A percentile compares a stretch with the other conserved stretches of the same genome.
phyloP scores from a whole-genome alignment of 1,284 basidiomycete species.

The Tylopilus sp. region DNA sequence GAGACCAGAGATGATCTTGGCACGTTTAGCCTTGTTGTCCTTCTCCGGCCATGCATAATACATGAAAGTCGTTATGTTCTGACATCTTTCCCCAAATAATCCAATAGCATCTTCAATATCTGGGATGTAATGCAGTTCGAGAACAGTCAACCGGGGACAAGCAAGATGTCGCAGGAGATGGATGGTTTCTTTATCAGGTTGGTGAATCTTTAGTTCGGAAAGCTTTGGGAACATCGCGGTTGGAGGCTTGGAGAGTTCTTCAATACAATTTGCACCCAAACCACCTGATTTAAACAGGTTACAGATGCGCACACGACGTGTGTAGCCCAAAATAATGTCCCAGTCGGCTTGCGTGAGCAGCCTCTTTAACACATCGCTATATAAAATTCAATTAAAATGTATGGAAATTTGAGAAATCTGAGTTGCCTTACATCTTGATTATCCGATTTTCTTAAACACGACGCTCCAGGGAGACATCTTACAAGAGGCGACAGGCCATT shows the following conservation, averaged over 20 bases:
- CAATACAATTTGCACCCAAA: background rate
- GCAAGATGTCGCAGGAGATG: slow-evolving; percentile 6
- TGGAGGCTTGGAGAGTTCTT: background rate
- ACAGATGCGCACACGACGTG: background rate
- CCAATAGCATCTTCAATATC: background rate
- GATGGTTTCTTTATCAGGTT: background rate
- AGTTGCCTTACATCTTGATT: slow-evolving; percentile 6
- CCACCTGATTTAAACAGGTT: background rate
- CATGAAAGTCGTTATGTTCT: background rate
- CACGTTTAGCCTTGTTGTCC: too few relatives aligned
- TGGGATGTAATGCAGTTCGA: background rate
- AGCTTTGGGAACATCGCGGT: slow-evolving; percentile 7
- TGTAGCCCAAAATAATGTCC: background rate
- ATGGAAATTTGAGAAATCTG: background rate
- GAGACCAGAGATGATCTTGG: slow-evolving; percentile 4
- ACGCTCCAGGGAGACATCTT: slow-evolving; percentile 7
- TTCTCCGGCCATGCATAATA: background rate
- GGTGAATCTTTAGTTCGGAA: background rate
- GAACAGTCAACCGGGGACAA: background rate
- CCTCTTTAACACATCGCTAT: too few relatives aligned
- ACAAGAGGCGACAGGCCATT: slow-evolving; percentile 14
- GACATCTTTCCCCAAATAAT: background rate
- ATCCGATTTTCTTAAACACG: background rate
- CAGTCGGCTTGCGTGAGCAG: background rate
- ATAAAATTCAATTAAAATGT: too few relatives aligned